Evolutionary conservation across 2,329 filamentous ascomycete species (phyloP), one percentile per base, ranked within the genome.

Genomic region (Aureobasidium leucospermi): DNA sequence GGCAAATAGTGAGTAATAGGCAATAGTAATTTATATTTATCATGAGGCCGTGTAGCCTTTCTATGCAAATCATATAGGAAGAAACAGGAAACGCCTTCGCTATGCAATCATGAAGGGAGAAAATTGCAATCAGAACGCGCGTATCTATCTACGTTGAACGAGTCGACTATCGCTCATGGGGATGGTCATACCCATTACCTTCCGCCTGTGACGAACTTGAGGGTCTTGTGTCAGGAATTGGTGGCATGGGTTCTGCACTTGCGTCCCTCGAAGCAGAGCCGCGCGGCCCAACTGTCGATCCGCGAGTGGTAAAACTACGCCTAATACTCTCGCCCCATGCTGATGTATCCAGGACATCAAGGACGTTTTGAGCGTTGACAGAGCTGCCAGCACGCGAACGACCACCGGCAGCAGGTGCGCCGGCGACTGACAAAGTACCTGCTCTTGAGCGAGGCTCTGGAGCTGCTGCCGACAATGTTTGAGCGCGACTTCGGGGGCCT

Each of bases 251-350:
- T 13, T 56, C 52, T 16, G 32, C 41, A 38, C 52, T 46, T 29
- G 52, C 31, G 6, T 45, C 52, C 16, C 39, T n/a, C 7, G 16
- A 32, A 32, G 36, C 38, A 19, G 49, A 56, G 29, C 39, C 38
- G 13, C 11, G 52, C 19, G 23, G 36, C n/a, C 41, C 52, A 29
- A 29, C 13, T 8, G 52, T 46, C 9, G 55, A 48, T 15, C 43
- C 55, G n/a, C 43, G 55, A 48, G 79, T 81, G 57, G 91, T 96
- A 66, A 94, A 90, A 75, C 90, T 96, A 63, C 90, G 82, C 64
- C 91, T 81, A 64, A 96, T 91, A 77, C 89, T 96, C 75, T 96
- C 90, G 55, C 93, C 89, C 93, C 93, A 97, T 15, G 89, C 87
- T 16, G 90, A 94, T 68, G 93, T 89, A 68, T 94, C 90, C 58